Conservation (phyloP, 2,329 filamentous ascomycete genomes). For the Diaporthe capsici region DNA sequence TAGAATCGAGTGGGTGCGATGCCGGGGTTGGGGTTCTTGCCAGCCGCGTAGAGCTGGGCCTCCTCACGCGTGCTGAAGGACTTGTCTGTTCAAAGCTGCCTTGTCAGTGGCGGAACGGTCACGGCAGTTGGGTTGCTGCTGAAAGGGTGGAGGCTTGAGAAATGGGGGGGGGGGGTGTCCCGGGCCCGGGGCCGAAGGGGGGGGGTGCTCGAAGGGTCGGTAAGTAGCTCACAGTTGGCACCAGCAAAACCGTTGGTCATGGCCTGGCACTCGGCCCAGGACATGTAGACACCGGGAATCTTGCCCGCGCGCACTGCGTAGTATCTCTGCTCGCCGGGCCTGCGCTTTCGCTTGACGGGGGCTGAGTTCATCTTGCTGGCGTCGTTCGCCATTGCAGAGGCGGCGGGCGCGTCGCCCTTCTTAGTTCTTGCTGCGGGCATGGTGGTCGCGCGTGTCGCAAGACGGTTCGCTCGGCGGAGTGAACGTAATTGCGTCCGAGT, state of each 20-base stretch:
- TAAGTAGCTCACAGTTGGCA: constrained; percentile 73
- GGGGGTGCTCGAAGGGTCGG: neutral
- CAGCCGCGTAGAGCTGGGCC: constrained; percentile 82
- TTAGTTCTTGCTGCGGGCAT: constrained; percentile 38
- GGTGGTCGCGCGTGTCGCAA: constrained; percentile 30
- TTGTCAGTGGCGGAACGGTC: neutral
- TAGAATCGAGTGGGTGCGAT: constrained; percentile 67
- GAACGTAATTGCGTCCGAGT: constrained; percentile 10
- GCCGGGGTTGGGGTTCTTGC: constrained; percentile 62
- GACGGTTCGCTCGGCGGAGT: constrained; percentile 15
- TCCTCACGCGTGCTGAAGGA: constrained; percentile 81
- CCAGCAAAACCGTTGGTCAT: constrained; percentile 74
- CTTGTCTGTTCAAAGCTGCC: constrained; percentile 72
- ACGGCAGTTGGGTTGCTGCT: neutral
- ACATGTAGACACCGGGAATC: constrained; percentile 72
- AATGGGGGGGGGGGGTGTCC: too few relatives aligned
- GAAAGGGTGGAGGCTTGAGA: neutral
- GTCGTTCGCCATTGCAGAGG: constrained; percentile 4
- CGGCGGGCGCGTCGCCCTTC: constrained; percentile 22
- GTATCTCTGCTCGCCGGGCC: constrained; percentile 64
- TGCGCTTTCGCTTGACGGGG: constrained; percentile 61
- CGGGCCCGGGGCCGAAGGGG: neutral
- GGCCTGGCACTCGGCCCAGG: constrained; percentile 72
- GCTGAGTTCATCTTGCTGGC: constrained; percentile 28
- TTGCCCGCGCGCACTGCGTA: constrained; percentile 74